Conservation (phyloP, 73 alveolate genomes). For the Stentor coeruleus region DNA sequence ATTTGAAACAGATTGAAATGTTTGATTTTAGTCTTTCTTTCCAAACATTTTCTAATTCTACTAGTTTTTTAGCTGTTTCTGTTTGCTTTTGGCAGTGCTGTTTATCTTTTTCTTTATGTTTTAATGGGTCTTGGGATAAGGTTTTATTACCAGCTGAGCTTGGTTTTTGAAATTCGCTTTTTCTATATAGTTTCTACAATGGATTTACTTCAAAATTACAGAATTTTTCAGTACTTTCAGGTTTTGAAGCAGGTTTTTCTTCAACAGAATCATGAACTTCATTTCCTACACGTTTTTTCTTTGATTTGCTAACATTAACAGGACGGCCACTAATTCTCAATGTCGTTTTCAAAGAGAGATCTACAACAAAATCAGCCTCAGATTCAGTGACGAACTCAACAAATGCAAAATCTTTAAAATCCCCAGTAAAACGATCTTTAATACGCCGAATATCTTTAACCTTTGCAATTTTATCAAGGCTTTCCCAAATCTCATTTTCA, state of each 20-base stretch:
- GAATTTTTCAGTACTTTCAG: too few species aligned
- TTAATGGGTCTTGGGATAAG: too few species aligned
- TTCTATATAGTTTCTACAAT: too few species aligned
- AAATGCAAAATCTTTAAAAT: not conserved
- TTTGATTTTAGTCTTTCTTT: not conserved
- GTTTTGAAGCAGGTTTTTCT: too few species aligned
- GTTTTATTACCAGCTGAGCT: too few species aligned
- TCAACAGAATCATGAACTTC: too few species aligned
- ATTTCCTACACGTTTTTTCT: too few species aligned
- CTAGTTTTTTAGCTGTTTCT: not conserved
- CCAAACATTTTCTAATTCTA: not conserved
- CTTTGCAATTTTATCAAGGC: not conserved
- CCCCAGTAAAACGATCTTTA: constrained; percentile 2
- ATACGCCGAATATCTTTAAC: not conserved
- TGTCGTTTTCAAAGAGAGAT: not conserved
- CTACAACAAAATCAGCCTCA: not conserved
- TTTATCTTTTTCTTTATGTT: not conserved
- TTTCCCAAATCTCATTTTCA: not conserved
- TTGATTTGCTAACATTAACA: not conserved
- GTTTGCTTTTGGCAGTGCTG: not conserved
- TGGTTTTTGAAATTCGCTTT: too few species aligned
- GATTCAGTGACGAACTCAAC: not conserved
- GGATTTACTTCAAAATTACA: too few species aligned
- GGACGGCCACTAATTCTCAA: not conserved
- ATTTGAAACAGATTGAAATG: not conserved